Conservation (phyloP, 257 asterid genomes). For the Cinchona pubescens region DNA sequence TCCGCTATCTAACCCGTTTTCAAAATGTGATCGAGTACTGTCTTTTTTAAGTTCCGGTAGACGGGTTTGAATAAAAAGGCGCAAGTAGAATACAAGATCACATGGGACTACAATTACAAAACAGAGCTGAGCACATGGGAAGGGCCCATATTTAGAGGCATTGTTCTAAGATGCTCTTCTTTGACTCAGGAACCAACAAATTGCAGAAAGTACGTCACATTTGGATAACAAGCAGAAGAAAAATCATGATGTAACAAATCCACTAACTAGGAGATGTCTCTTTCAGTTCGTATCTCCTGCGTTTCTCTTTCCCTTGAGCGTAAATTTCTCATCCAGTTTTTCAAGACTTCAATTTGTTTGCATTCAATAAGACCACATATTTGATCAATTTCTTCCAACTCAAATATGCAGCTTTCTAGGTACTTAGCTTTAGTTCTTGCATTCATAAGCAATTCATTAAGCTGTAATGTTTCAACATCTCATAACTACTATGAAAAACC, state of each 20-base stretch:
- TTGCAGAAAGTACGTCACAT: background rate
- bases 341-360: background rate
- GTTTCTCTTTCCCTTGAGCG: background rate
- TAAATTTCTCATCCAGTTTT: background rate
- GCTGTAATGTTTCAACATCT: background rate
- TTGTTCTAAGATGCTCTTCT: conserved; percentile 19
- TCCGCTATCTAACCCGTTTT: too few relatives aligned
- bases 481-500: background rate
- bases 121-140: conserved; percentile 19
- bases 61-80: too few relatives aligned
- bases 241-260: background rate
- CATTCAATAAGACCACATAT: background rate
- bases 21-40: too few relatives aligned
- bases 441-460: too few relatives aligned
- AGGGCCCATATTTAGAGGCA: conserved; percentile 3
- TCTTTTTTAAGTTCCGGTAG: too few relatives aligned
- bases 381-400: background rate
- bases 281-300: background rate
- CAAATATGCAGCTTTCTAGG: background rate
- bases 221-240: conserved; percentile 10
- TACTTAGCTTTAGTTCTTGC: too few relatives aligned
- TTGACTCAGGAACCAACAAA: conserved; percentile 14
- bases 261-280: background rate
- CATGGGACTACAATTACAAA: conserved; percentile 16
- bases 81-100: too few relatives aligned